Percentiles rank a stretch among this genome's conserved stretches.
phyloP scores from a whole-genome alignment of 2,329 filamentous ascomycete genomes.

The Penicillium sp. region DNA sequence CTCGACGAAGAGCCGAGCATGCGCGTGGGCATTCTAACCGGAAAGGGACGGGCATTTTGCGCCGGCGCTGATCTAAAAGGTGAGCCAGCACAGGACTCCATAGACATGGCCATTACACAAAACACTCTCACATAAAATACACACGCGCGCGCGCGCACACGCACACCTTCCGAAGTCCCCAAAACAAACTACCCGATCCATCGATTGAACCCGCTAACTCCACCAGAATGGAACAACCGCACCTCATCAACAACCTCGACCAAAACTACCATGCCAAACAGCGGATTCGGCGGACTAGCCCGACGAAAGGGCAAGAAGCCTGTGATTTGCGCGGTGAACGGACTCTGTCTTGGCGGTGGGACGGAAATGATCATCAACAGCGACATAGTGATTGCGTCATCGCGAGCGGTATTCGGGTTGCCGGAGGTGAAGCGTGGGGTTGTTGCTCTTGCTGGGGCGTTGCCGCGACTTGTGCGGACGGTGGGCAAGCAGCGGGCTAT shows the following conservation, averaged over 20 bases:
- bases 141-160: too few species aligned
- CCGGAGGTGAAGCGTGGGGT: constrained; percentile 72
- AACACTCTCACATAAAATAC: too few species aligned
- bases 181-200: neutral
- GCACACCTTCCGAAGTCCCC: neutral
- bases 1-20: constrained; percentile 44
- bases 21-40: constrained; percentile 43
- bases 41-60: constrained; percentile 44
- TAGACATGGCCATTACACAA: neutral
- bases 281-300: constrained; percentile 45
- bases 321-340: constrained; percentile 72
- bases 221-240: constrained; percentile 35
- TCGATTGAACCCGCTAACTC: neutral
- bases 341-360: constrained; percentile 70
- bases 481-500: constrained; percentile 67
- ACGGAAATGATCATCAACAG: constrained; percentile 73
- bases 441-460: constrained; percentile 66
- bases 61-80: constrained; percentile 47
- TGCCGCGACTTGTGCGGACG: constrained; percentile 63
- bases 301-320: constrained; percentile 59
- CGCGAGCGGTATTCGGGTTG: constrained; percentile 60
- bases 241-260: constrained; percentile 10
- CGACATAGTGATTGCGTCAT: constrained; percentile 64
- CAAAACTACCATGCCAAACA: constrained; percentile 22
- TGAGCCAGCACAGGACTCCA: constrained; percentile 4